Evolutionary conservation across 352 stramenopile genomes (phyloP).

Genomic region (Globisporangium splendens): DNA sequence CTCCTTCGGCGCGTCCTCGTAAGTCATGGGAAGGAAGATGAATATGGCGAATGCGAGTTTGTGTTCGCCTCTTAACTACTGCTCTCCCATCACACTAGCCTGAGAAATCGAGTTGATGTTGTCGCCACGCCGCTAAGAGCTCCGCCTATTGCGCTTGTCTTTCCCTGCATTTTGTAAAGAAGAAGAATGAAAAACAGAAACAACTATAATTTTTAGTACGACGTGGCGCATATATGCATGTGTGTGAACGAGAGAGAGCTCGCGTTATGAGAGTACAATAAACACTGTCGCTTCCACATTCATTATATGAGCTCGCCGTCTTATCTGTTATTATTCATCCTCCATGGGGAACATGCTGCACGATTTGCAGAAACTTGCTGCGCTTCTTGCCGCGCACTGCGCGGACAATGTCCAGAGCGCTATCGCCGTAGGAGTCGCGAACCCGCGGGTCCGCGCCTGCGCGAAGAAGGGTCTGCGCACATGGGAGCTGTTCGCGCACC

Average conservation of each 20-base stretch:
- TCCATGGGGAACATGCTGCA: slow-evolving; percentile 25
- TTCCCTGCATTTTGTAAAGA: slow-evolving; percentile 1
- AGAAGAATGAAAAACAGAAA: background rate
- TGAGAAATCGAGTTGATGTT: background rate
- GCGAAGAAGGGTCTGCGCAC: slow-evolving; percentile 44
- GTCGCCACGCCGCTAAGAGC: background rate
- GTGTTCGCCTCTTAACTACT: background rate
- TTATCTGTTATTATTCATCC: background rate
- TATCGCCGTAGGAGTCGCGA: slow-evolving; percentile 58
- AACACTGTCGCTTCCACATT: background rate
- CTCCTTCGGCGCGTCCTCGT: slow-evolving; percentile 81
- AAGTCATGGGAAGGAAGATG: slow-evolving; percentile 13
- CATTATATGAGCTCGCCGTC: too few relatives aligned
- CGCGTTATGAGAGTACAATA: background rate
- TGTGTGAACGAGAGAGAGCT: background rate
- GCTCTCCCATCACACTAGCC: too few relatives aligned
- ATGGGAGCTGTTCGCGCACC: slow-evolving; percentile 39
- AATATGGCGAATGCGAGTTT: background rate
- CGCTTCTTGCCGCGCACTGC: slow-evolving; percentile 41
- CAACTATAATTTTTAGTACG: slow-evolving; percentile 3
- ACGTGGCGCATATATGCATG: background rate
- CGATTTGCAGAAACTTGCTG: slow-evolving; percentile 34
- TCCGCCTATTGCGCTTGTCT: background rate
- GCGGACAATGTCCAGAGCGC: slow-evolving; percentile 31
- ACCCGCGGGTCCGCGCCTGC: slow-evolving; percentile 33